Evolutionary conservation across 2,329 filamentous ascomycete species (phyloP).

Genomic region (Cercospora berteroae): DNA sequence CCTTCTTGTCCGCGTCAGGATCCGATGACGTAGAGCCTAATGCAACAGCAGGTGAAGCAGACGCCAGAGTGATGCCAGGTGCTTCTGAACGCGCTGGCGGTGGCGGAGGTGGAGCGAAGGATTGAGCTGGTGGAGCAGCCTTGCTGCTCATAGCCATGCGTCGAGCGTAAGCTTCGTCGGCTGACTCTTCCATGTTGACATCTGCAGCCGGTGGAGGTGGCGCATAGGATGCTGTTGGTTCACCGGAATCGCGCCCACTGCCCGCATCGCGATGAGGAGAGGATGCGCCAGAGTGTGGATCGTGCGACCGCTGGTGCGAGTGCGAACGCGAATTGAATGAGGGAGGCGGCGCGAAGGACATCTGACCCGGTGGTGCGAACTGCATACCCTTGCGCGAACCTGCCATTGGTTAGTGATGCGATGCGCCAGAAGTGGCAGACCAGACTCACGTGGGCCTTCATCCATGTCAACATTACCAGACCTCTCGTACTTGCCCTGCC

Average conservation of each 20-base stretch:
- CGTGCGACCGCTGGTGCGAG: slow-evolving; percentile 2
- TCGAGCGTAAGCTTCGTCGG: slow-evolving; percentile 67
- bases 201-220: slow-evolving; percentile 37
- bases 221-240: slow-evolving; percentile 41
- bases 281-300: slow-evolving; percentile 12
- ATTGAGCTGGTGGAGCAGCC: slow-evolving; percentile 29
- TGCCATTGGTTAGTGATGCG: slow-evolving; percentile 14
- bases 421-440: background rate
- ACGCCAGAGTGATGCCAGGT: slow-evolving; percentile 3
- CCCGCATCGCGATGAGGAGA: slow-evolving; percentile 10
- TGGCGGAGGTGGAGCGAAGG: slow-evolving; percentile 20
- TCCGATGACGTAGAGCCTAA: slow-evolving; percentile 8
- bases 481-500: slow-evolving; percentile 50
- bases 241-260: background rate
- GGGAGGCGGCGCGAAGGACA: slow-evolving; percentile 29
- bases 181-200: slow-evolving; percentile 59
- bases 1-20: slow-evolving; percentile 22
- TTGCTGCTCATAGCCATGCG: slow-evolving; percentile 57
- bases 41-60: slow-evolving; percentile 28
- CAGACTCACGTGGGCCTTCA: slow-evolving; percentile 31
- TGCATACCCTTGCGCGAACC: slow-evolving; percentile 40
- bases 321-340: slow-evolving; percentile 12
- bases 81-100: background rate
- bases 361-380: slow-evolving; percentile 43
- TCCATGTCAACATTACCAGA: slow-evolving; percentile 36